Percentiles rank a stretch among this genome's conserved stretches.
These are phyloP conservation scores for Neoboletus subvelutipes DNA, from an alignment of 768 basidiomycete species.

Conservation along the genomic window DNA sequence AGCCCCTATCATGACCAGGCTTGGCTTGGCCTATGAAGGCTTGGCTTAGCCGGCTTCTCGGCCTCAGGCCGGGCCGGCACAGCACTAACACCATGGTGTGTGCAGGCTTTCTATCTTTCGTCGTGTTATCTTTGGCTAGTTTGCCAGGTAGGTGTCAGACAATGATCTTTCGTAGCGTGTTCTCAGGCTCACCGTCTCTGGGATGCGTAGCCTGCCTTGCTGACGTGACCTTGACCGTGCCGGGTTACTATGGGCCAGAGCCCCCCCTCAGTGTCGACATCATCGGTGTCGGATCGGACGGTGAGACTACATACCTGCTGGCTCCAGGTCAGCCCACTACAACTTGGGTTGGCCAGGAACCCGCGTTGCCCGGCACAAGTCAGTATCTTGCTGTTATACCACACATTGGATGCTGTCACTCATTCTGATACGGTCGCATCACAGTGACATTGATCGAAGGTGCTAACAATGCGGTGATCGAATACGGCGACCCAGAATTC, in stretches of 20 bases:
- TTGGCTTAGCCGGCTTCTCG: too few species aligned
- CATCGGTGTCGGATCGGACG: conserved; percentile 37
- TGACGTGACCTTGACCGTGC: conserved; percentile 41
- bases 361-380: conserved; percentile 41
- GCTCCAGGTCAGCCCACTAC: conserved; percentile 37
- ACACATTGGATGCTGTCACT: background rate
- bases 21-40: too few species aligned
- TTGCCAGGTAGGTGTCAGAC: background rate
- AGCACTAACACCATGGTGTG: conserved; percentile 1
- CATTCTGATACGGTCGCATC: background rate
- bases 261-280: conserved; percentile 39
- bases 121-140: conserved; percentile 4
- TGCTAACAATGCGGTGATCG: background rate
- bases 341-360: conserved; percentile 24
- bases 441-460: background rate
- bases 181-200: background rate
- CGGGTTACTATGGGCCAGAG: conserved; percentile 40
- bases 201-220: background rate
- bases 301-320: conserved; percentile 43
- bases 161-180: background rate
- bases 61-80: too few species aligned
- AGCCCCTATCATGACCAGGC: too few species aligned
- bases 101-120: background rate
- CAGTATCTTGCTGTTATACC: background rate
- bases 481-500: background rate